Conservation (phyloP, 2,329 filamentous ascomycete species). For the Tricladium varicosporioides region DNA sequence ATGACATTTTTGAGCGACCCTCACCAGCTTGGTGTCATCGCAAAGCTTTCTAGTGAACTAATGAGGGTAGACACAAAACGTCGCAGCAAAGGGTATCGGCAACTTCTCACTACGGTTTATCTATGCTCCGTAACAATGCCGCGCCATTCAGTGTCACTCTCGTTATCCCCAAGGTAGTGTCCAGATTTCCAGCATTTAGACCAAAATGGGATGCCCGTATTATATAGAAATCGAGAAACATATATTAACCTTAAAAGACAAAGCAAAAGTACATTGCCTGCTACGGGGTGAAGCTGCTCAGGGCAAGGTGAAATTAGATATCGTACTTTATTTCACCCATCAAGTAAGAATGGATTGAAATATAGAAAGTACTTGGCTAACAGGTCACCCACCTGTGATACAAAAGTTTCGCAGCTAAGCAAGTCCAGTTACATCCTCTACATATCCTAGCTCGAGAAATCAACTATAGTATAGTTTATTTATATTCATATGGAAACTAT, state of each 20-base stretch:
- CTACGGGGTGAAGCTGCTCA: background rate
- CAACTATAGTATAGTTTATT: too few relatives aligned
- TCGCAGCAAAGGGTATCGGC: constrained; percentile 22
- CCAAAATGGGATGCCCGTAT: constrained; percentile 6
- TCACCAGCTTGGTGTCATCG: constrained; percentile 18
- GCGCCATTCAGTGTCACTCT: constrained; percentile 18
- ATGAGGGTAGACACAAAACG: constrained; percentile 25
- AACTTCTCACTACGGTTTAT: constrained; percentile 26
- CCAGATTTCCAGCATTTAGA: constrained; percentile 2
- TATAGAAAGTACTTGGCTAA: constrained; percentile 19
- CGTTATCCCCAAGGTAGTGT: constrained; percentile 14
- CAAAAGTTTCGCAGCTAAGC: constrained; percentile 13
- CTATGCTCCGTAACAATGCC: constrained; percentile 9
- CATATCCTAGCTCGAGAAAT: too few relatives aligned
- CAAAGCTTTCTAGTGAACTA: constrained; percentile 18
- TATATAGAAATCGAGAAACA: constrained; percentile 22
- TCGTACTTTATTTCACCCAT: background rate
- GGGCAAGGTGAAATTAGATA: constrained; percentile 2
- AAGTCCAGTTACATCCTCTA: constrained; percentile 20
- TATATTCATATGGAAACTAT: too few relatives aligned
- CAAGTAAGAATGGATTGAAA: constrained; percentile 10
- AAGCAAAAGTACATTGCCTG: constrained; percentile 10
- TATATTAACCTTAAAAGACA: constrained; percentile 15
- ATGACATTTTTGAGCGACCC: constrained; percentile 18
- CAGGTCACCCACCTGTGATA: constrained; percentile 11